A percentile compares a stretch with the other conserved stretches of the same genome.
Evolutionary conservation across 805 yeast genomes (phyloP).

Genomic region (Osmozyma mogii): DNA sequence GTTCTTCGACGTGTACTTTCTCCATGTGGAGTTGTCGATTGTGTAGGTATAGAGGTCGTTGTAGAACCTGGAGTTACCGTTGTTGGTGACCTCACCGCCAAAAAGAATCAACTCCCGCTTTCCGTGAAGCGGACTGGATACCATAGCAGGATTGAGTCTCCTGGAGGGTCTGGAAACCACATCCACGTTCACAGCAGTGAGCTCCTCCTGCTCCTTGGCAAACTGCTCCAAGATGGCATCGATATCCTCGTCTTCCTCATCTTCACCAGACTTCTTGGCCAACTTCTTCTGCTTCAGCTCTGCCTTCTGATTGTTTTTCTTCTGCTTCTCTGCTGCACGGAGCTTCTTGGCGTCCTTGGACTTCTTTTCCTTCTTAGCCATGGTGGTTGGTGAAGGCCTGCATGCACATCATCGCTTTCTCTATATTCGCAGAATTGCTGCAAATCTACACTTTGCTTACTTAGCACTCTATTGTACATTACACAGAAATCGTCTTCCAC

Average conservation of each 20-base stretch:
- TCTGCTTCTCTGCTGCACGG: constrained; percentile 71
- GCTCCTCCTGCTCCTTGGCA: constrained; percentile 72
- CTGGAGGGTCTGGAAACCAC: constrained; percentile 52
- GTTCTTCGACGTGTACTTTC: constrained; percentile 68
- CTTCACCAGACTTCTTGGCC: constrained; percentile 68
- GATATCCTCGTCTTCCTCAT: constrained; percentile 77
- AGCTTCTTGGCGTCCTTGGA: constrained; percentile 90
- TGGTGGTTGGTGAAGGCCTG: no score
- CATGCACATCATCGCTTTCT: no score
- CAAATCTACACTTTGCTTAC: not conserved
- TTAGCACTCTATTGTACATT: constrained; percentile 7
- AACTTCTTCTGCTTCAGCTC: constrained; percentile 67
- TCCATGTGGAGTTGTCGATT: constrained; percentile 76
- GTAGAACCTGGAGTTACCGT: constrained; percentile 55
- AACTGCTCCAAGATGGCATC: constrained; percentile 75
- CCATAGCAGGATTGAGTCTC: constrained; percentile 68
- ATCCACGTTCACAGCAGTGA: constrained; percentile 62
- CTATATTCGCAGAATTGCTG: no score
- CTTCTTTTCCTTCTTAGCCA: constrained; percentile 87
- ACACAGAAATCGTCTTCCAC: constrained; percentile 96
- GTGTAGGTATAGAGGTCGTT: constrained; percentile 74
- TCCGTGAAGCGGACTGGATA: constrained; percentile 67
- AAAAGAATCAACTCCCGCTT: constrained; percentile 73
- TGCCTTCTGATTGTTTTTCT: constrained; percentile 68
- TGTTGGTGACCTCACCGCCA: constrained; percentile 75